Base-by-base conservation (phyloP, 768 basidiomycete species). In the Russula earlei region DNA sequence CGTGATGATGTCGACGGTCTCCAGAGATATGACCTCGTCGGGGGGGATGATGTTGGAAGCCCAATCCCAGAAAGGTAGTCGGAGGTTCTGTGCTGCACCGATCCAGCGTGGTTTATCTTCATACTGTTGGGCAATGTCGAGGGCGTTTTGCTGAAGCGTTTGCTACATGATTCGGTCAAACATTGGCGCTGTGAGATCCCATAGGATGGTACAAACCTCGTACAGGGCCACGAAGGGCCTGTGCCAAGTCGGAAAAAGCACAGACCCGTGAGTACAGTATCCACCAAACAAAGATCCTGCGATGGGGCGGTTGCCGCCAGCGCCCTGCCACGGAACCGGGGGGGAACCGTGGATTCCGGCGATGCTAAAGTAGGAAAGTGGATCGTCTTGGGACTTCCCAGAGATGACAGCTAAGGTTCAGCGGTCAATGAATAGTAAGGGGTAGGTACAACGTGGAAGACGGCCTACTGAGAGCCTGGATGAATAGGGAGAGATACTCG, bases 211-310 rank as follows among this genome's bases (percentile, higher is more conserved):
- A 31, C 36, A 12, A n/a, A 52, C 49, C 43, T 50, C 50, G 25
- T 45, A 57, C 5, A 52, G 44, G 14, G 38, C 36, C n/a, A 57
- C 43, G 29, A 52, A 47, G 1, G 78, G 77, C 47, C 80, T 66
- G 58, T 82, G 79, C 75, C 77, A 81, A 6, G 76, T 78, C 10
- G 77, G 78, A 68, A 80, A 80, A 6, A 80, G 65, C 8, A 74
- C 68, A 1, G 73, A 74, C 24, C 75, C 77, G 62, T 82, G 80
- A 17, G 72, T 73, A 62, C 79, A 81, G 59, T 81, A 81, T 3
- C 78, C 79, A 17, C 68, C 68, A 67, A 69, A 73, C 3, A 55
- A 54, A 6, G 63, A 56, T 1, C 57, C 51, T 9, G 62, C 46
- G 9, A 62, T 65, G 1, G 72, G 65, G 24, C 64, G 5, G 17